Evolutionary conservation across 768 basidiomycete species (phyloP), one percentile per base, ranked within the genome.

Genomic region (Steccherinum ochraceum): DNA sequence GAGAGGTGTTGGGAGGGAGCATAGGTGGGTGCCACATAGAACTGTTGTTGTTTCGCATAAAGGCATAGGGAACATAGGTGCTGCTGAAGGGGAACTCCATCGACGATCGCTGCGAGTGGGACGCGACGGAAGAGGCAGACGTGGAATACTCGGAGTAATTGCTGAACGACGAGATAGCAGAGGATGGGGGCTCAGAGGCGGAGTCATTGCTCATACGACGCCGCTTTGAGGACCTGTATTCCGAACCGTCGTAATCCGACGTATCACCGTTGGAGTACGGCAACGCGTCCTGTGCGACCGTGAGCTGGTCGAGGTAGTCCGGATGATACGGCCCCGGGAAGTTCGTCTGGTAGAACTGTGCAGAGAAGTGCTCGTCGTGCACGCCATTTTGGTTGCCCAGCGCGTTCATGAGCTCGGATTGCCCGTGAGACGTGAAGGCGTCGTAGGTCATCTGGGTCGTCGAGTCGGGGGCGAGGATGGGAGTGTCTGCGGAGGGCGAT

Each of bases 21-120:
- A 85, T 84, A 10, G 86, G 83, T 2, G 87, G 86, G 65, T 90
- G 88, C 86, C 86, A 89, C 59, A 86, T 84, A 5, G 83, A 55
- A 24, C 67, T 78, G 52, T 53, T 56, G 55, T 77, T 82, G n/a
- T 18, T 19, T 23, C 16, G 21, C 41, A 23, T 43, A 23, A 43
- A 43, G n/a, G n/a, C 41, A 19, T 43, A 43, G 5, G n/a, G 11
- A 5, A 5, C 16, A 19, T 18, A 43, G 0, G 75, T 77, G 4
- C 76, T 77, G 4, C 78, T 80, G 56, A 70, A 73, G 64, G 84
- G 80, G 46, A 72, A 75, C 23, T 89, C 84, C 69, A 85, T 78
- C 13, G 84, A 83, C 0, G 76, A 75, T 2, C 77, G 74, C 42
- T 80, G 79, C 1, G 84, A 85, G 51, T 78, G 79, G 1, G 75